Base-by-base conservation (phyloP, 2,329 filamentous ascomycete species). In the Ascochyta rabiei region DNA sequence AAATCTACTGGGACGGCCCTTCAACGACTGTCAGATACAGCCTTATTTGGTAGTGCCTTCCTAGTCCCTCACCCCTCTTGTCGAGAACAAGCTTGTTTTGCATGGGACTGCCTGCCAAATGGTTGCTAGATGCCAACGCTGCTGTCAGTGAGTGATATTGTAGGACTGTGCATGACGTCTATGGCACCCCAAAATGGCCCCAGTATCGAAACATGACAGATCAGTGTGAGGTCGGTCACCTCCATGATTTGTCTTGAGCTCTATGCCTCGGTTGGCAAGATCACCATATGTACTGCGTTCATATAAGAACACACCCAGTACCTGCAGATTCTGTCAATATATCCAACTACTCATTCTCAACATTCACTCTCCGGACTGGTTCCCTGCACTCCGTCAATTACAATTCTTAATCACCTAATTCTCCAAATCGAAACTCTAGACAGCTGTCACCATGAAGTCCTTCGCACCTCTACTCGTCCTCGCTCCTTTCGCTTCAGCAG, bases 181-280 rank as follows among this genome's bases (percentile, higher is more conserved):
- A 57, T 53, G 38, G 53, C 18, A 33, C 39, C 41, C 39, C 45
- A 38, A 43, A 48, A 35, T 19, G 15, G 30, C 34, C 16, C 19
- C 46, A 55, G 38, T 4, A 30, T 55, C 39, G 43, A 62, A 65
- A 63, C 62, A 58, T 63, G 53, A 54, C 47, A 55, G 41, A 42
- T 46, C 21, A 16, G 35, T 41, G 21, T 50, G 28, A 10, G 28
- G 28, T 30, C 21, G 19, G 13, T 31, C 6, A 18, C 33, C 31
- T 42, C 38, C 28, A 33, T 41, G 33, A 37, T 43, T 34, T 43
- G 47, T 38, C 19, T 31, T 51, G 21, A 16, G 23, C 38, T n/a
- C 30, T 21, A 18, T 13, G 42, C 53, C 43, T 52, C 48, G 47
- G 42, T 23, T 38, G 19, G 16, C 18, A 3, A 28, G 34, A 37